Percentiles rank a stretch among this genome's conserved stretches.
These are phyloP conservation scores for Aspergillus bridgeri DNA, from an alignment of 495 filamentous ascomycete genomes.

Conservation along the genomic window DNA sequence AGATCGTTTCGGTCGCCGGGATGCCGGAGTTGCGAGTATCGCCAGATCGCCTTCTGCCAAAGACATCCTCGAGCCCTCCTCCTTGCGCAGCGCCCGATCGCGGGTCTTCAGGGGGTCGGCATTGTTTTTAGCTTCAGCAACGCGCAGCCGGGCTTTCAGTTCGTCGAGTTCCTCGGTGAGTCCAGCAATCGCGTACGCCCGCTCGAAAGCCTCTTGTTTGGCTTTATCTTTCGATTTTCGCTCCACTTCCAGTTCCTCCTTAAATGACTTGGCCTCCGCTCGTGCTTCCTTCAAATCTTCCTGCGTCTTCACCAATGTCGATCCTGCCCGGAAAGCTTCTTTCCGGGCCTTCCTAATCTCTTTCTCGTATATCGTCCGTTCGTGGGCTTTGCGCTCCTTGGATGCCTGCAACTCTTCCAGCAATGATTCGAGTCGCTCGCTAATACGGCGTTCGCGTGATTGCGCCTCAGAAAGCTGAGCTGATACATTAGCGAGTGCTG, in stretches of 20 bases:
- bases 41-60: constrained; percentile 35
- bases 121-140: constrained; percentile 61
- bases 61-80: constrained; percentile 30
- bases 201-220: constrained; percentile 75
- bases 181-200: constrained; percentile 67
- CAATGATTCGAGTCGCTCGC: constrained; percentile 71
- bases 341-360: constrained; percentile 78
- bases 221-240: constrained; percentile 46
- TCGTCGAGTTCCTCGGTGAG: constrained; percentile 71
- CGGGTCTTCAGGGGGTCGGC: constrained; percentile 29
- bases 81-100: constrained; percentile 27
- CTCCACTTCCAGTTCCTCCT: constrained; percentile 52
- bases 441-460: constrained; percentile 68
- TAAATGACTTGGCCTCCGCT: constrained; percentile 47
- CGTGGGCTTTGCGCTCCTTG: constrained; percentile 73
- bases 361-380: constrained; percentile 75
- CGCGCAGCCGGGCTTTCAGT: constrained; percentile 57
- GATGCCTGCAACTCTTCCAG: constrained; percentile 73
- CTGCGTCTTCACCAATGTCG: constrained; percentile 70
- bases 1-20: constrained; percentile 52
- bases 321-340: constrained; percentile 80
- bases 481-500: constrained; percentile 51
- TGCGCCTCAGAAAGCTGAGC: constrained; percentile 67
- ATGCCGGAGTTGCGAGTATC: constrained; percentile 29
- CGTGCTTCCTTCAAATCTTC: constrained; percentile 75